Conservation (phyloP, 2,329 filamentous ascomycete species). For the Fusarium keratoplasticum region DNA sequence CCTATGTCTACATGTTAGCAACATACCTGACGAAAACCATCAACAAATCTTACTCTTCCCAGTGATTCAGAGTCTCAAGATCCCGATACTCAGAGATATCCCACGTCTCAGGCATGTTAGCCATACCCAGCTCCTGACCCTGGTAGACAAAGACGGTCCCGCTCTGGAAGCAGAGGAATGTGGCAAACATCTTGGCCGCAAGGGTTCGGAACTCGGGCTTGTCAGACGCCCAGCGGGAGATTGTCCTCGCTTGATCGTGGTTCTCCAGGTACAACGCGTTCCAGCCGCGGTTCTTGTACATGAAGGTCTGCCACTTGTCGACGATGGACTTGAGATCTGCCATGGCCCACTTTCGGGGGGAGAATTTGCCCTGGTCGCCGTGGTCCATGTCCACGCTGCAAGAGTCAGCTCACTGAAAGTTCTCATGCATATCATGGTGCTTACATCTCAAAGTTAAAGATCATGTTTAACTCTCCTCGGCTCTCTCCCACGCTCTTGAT, state of each 20-base stretch:
- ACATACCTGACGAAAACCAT: fast-evolving
- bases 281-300: slow-evolving; percentile 62
- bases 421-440: background rate
- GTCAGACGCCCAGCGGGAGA: slow-evolving; percentile 59
- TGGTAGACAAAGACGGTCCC: slow-evolving; percentile 71
- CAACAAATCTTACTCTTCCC: slow-evolving; percentile 23
- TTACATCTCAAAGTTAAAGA: slow-evolving; percentile 68
- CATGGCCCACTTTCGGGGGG: slow-evolving; percentile 24
- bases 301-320: slow-evolving; percentile 56
- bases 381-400: slow-evolving; percentile 63
- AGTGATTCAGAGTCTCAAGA: slow-evolving; percentile 31
- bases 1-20: background rate
- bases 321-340: slow-evolving; percentile 42
- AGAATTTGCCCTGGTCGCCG: slow-evolving; percentile 53
- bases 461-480: slow-evolving; percentile 68
- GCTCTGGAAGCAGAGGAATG: slow-evolving; percentile 49
- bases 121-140: slow-evolving; percentile 71
- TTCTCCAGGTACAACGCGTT: slow-evolving; percentile 73
- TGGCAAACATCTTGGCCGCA: slow-evolving; percentile 65
- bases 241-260: slow-evolving; percentile 69
- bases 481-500: slow-evolving; percentile 63
- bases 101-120: slow-evolving; percentile 64
- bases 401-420: background rate
- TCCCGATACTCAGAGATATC: slow-evolving; percentile 57
- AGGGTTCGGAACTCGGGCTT: slow-evolving; percentile 36